A percentile compares a stretch with the other conserved stretches of the same genome.
These are phyloP conservation scores for Trichoderma reesei DNA, from an alignment of 495 filamentous ascomycete genomes.

Conservation along the genomic window DNA sequence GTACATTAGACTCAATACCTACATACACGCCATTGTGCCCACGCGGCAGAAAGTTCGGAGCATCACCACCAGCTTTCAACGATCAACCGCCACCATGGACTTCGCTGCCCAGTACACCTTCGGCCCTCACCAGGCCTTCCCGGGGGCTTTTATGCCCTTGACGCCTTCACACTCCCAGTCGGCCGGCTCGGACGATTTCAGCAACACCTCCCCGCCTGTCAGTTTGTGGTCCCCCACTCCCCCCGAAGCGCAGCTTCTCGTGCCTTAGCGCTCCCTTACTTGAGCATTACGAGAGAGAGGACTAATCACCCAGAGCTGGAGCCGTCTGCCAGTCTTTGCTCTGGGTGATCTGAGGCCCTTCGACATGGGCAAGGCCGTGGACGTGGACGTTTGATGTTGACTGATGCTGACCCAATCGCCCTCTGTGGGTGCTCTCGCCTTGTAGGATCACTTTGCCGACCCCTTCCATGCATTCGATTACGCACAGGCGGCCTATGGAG, in stretches of 20 bases:
- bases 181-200: slow-evolving; percentile 44
- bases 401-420: slow-evolving; percentile 25
- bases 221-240: slow-evolving; percentile 20
- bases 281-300: slow-evolving; percentile 26
- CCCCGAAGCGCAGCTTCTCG: slow-evolving; percentile 18
- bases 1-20: no score
- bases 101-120: slow-evolving; percentile 31
- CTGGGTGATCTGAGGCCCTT: no score
- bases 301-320: not conserved
- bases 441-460: slow-evolving; percentile 28
- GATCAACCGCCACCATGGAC: slow-evolving; percentile 27
- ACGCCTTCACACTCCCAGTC: slow-evolving; percentile 45
- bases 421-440: slow-evolving; percentile 28
- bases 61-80: not conserved
- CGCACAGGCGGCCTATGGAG: not conserved
- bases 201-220: slow-evolving; percentile 44
- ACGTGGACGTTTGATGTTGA: slow-evolving; percentile 8
- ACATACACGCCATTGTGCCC: no score
- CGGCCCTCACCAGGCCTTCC: slow-evolving; percentile 42
- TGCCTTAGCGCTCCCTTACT: slow-evolving; percentile 24
- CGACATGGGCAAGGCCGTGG: not conserved
- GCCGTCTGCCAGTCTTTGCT: no score
- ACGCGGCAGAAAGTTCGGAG: no score
- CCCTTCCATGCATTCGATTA: slow-evolving; percentile 23
- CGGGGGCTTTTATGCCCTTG: slow-evolving; percentile 37